phyloP scores from a whole-genome alignment of 305 asterid species.

The Fraxinus greggii region DNA sequence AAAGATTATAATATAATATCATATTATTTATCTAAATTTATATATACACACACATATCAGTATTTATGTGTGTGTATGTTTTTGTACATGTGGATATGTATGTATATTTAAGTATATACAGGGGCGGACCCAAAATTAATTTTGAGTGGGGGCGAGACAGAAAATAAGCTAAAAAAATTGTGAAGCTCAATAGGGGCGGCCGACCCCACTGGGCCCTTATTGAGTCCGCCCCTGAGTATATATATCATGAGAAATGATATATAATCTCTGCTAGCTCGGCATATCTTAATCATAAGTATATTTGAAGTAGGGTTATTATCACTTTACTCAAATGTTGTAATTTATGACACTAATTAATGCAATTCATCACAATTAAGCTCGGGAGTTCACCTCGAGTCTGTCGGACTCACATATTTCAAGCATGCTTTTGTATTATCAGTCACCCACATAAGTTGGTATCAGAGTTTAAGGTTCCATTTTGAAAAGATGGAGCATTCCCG shows the following conservation, averaged over 20 bases:
- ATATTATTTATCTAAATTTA: not conserved
- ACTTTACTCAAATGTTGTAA: not conserved
- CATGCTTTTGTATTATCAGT: not conserved
- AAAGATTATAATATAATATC: conserved; percentile 17
- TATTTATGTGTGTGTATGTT: not conserved
- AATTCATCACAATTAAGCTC: not conserved
- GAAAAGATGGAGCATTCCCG: not conserved
- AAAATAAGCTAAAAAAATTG: no score
- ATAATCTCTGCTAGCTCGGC: not conserved
- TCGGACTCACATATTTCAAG: not conserved
- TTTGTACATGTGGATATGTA: not conserved
- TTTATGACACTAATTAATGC: not conserved
- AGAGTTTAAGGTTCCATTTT: not conserved
- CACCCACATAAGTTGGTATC: not conserved
- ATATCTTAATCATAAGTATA: not conserved
- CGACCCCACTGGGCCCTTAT: no score
- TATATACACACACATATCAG: not conserved
- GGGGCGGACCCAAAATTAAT: no score
- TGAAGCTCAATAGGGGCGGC: no score
- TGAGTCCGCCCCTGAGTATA: no score
- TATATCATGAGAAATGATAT: not conserved
- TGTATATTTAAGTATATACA: not conserved
- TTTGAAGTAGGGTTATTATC: not conserved
- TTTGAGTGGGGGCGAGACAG: no score
- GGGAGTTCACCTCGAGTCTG: not conserved